phyloP scores from a whole-genome alignment of 495 filamentous ascomycete species.

The Jackrogersella minutella region DNA sequence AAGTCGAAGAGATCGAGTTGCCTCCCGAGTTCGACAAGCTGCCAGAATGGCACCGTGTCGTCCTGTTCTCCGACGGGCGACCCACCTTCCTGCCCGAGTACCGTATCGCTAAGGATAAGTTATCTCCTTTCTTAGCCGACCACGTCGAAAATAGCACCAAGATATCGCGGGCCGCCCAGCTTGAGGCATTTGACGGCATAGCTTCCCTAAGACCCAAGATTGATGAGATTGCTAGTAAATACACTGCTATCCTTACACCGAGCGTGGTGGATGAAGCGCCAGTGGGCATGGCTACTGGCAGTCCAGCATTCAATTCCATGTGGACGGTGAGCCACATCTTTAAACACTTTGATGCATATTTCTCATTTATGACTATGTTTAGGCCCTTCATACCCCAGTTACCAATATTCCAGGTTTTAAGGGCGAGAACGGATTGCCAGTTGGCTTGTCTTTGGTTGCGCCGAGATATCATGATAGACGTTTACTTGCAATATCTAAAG shows the following conservation, averaged over 20 bases:
- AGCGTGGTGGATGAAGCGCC: constrained; percentile 61
- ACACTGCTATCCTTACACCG: constrained; percentile 58
- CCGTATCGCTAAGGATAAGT: constrained; percentile 48
- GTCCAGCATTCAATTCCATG: constrained; percentile 50
- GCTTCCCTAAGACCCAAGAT: constrained; percentile 56
- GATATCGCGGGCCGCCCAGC: constrained; percentile 49
- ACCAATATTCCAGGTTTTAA: constrained; percentile 60
- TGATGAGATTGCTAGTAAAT: constrained; percentile 55
- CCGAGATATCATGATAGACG: constrained; percentile 56
- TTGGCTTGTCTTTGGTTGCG: constrained; percentile 57
- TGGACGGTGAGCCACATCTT: constrained; percentile 41
- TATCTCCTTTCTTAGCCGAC: constrained; percentile 47
- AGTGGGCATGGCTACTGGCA: constrained; percentile 54
- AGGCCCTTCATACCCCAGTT: constrained; percentile 57
- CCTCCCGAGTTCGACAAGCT: constrained; percentile 54
- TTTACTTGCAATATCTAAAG: constrained; percentile 52
- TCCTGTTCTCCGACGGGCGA: constrained; percentile 53
- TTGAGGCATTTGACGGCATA: constrained; percentile 54
- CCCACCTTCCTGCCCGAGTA: constrained; percentile 58
- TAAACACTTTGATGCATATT: neutral
- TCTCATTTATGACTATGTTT: neutral
- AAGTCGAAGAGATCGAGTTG: constrained; percentile 57
- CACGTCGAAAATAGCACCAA: constrained; percentile 55
- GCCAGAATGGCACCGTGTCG: constrained; percentile 50
- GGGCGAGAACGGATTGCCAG: constrained; percentile 57